Base-by-base conservation (phyloP, 2,329 filamentous ascomycete genomes). In the Aspergillus sp. region DNA sequence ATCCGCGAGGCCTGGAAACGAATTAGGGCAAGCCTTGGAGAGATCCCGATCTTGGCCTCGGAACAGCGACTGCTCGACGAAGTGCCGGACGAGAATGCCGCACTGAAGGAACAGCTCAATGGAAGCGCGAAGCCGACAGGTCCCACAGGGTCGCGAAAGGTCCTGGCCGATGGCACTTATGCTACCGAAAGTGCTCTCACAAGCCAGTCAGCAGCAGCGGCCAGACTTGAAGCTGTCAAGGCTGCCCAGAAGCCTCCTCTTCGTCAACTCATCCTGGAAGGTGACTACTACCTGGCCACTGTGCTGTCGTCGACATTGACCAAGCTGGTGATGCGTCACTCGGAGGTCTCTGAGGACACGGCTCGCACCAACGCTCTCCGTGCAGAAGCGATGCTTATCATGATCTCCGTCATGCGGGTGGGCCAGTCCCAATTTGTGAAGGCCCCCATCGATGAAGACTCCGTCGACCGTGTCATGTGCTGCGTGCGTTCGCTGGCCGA, bases 391-490 rank as follows among this genome's bases (percentile, higher is more conserved):
- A 98, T 98, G 93, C 79, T 98, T 45, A 97, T 98, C 65, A 95
- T 97, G 90, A 95, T 98, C 58, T 97, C 93, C 4, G 94, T 98
- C 57, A 88, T 98, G 56, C 89, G 93, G 43, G 93, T 96, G 50
- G 93, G 93, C 36, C 93, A 98, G 70, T 97, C 91, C n/a, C 88
- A 95, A 54, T 98, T 98, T 57, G 93, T 94, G 63, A 97, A 97
- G 74, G 86, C 88, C 1, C 87, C 89, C 2, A 97, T 98, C 54
- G 93, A 98, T 52, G 93, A 98, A 66, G 93, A 98, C 66, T 96
- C 93, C 0, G 81, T 97, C n/a, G 93, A 98, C 67, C 84, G 93
- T 59, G 91, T 98, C 66, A 97, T 98, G 93, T 89, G 88, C 35
- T 97, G 91, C 64, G 88, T 98, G 30, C 84, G 91, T 51, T 93